Evolutionary conservation across 2,329 filamentous ascomycete genomes (phyloP).

Genomic region (Aspergillus flavus): DNA sequence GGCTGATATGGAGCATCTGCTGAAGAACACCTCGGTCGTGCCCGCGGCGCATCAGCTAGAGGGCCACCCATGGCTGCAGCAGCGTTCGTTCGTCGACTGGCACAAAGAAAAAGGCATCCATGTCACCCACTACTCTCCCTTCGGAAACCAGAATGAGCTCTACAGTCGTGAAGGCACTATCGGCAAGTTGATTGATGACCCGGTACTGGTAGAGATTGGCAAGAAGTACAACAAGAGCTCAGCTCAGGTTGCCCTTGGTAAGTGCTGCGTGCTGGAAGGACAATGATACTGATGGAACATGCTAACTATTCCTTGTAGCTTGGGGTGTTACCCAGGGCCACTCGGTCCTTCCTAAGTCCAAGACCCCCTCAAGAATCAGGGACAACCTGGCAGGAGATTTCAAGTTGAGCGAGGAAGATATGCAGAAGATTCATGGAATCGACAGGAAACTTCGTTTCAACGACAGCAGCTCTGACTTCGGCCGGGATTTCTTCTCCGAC

Average conservation of each 20-base stretch:
- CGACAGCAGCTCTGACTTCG: conserved; percentile 59
- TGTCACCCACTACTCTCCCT: conserved; percentile 58
- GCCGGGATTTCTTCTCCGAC: conserved; percentile 61
- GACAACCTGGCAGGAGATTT: conserved; percentile 57
- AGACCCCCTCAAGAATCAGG: conserved; percentile 47
- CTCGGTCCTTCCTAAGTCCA: conserved; percentile 57
- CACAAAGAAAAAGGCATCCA: conserved; percentile 55
- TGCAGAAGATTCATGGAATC: conserved; percentile 57
- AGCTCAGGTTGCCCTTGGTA: conserved; percentile 55
- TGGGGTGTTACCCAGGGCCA: conserved; percentile 58
- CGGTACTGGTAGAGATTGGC: conserved; percentile 52
- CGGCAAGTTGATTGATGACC: conserved; percentile 56
- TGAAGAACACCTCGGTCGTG: conserved; percentile 48
- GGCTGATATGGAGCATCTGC: conserved; percentile 50
- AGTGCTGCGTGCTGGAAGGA: conserved; percentile 7
- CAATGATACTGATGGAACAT: background rate
- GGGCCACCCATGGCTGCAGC: conserved; percentile 57
- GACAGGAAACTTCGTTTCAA: conserved; percentile 67
- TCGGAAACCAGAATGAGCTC: conserved; percentile 57
- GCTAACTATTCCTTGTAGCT: conserved; percentile 34
- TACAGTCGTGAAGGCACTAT: conserved; percentile 49
- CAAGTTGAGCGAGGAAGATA: conserved; percentile 59
- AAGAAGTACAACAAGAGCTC: conserved; percentile 55
- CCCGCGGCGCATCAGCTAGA: conserved; percentile 57
- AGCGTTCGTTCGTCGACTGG: conserved; percentile 52